These are phyloP conservation scores for Peniophora sp. DNA, from an alignment of 1,284 basidiomycete genomes.

Conservation along the genomic window DNA sequence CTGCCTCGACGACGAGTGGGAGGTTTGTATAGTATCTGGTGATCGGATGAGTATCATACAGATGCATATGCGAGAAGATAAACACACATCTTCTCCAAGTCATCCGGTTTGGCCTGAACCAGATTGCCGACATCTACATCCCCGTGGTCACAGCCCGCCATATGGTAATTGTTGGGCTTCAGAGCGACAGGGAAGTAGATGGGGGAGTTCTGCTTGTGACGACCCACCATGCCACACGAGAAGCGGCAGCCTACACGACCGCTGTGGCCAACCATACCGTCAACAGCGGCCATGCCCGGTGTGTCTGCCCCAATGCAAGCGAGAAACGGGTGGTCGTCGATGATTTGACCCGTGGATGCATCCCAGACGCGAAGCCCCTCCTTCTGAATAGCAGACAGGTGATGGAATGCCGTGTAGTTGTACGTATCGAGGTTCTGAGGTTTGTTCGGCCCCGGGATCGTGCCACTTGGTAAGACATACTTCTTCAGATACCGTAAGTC, in stretches of 20 bases:
- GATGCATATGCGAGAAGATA: too few species aligned
- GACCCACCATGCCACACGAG: conserved; percentile 18
- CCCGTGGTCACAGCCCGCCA: conserved; percentile 1
- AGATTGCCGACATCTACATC: neutral
- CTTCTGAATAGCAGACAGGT: conserved; percentile 22
- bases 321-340: conserved; percentile 14
- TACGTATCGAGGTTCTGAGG: conserved; percentile 20
- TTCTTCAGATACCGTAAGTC: conserved; percentile 16
- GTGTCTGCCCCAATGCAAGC: conserved; percentile 22
- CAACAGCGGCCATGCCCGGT: conserved; percentile 20
- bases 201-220: conserved; percentile 12
- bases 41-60: too few species aligned
- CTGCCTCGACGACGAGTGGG: too few species aligned
- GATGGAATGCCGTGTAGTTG: conserved; percentile 18
- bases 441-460: conserved; percentile 17
- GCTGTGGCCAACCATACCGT: conserved; percentile 25
- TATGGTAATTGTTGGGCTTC: conserved; percentile 3
- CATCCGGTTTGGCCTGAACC: neutral
- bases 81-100: too few species aligned
- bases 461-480: conserved; percentile 15
- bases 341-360: conserved; percentile 5
- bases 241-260: conserved; percentile 22
- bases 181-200: conserved; percentile 17
- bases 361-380: conserved; percentile 23
- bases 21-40: too few species aligned